Percentiles rank a stretch among this genome's conserved stretches.
Conservation (phyloP, 768 basidiomycete genomes). For the Xerocomellus amylosporus region DNA sequence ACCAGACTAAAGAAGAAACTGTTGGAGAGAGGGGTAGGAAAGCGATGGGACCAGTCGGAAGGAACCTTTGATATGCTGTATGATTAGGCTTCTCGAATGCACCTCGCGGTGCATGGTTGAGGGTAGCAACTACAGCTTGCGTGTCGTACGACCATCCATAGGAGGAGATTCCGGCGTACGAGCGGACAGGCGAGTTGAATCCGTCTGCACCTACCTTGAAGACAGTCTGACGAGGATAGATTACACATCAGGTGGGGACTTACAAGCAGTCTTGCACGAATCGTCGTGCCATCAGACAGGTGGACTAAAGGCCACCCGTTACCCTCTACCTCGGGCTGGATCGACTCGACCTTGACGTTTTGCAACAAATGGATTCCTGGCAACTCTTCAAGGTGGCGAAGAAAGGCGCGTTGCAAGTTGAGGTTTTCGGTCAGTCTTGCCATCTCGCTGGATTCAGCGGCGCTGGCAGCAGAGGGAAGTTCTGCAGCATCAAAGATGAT, state of each 20-base stretch:
- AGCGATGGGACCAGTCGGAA: constrained; percentile 93
- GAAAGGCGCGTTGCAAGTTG: constrained; percentile 84
- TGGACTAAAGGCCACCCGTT: constrained; percentile 79
- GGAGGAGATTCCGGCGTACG: constrained; percentile 79
- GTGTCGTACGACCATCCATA: constrained; percentile 92
- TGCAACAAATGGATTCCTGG: constrained; percentile 64
- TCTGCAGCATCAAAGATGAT: constrained; percentile 66
- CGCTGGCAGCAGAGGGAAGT: constrained; percentile 25
- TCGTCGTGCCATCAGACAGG: constrained; percentile 60
- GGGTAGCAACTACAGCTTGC: constrained; percentile 86
- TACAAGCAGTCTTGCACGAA: constrained; percentile 77
- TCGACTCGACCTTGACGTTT: constrained; percentile 69
- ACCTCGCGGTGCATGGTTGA: constrained; percentile 67
- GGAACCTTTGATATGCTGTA: constrained; percentile 90
- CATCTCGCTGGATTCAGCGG: constrained; percentile 49
- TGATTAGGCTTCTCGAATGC: constrained; percentile 64
- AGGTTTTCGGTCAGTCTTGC: constrained; percentile 88
- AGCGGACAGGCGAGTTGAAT: constrained; percentile 87
- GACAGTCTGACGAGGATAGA: neutral
- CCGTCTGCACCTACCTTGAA: constrained; percentile 91
- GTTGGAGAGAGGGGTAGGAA: constrained; percentile 85
- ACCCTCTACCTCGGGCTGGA: constrained; percentile 44
- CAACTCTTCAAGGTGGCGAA: constrained; percentile 56
- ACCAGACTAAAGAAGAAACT: constrained; percentile 91
- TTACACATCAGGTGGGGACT: constrained; percentile 21